Evolutionary conservation across 352 stramenopile genomes (phyloP).

Genomic region (Globisporangium splendens): DNA sequence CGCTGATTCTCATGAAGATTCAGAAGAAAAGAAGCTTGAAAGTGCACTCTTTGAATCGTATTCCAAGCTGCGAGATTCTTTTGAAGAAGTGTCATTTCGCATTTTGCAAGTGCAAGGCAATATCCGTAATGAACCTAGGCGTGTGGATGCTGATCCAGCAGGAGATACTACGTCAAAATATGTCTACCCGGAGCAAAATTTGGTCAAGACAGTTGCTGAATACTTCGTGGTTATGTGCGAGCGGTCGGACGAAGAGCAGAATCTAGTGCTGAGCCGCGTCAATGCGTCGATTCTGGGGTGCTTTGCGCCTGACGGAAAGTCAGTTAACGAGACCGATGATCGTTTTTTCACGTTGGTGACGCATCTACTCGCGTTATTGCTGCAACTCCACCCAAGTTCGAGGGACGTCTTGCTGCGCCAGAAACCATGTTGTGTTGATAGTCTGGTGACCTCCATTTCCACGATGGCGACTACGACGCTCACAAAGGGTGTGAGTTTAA

Average conservation of each 20-base stretch:
- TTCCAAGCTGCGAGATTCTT: conserved; percentile 40
- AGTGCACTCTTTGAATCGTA: conserved; percentile 50
- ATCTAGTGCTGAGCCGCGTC: conserved; percentile 48
- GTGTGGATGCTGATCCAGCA: background rate
- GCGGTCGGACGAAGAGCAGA: conserved; percentile 51
- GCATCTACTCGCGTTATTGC: conserved; percentile 69
- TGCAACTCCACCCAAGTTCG: conserved; percentile 52
- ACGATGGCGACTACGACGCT: conserved; percentile 2
- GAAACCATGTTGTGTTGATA: conserved; percentile 41
- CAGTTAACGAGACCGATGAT: conserved; percentile 12
- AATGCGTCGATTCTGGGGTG: conserved; percentile 43
- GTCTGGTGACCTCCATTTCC: conserved; percentile 40
- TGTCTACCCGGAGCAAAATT: conserved; percentile 36
- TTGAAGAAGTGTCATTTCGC: conserved; percentile 64
- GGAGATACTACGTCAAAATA: background rate
- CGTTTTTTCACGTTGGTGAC: conserved; percentile 42
- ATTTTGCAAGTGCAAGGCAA: conserved; percentile 51
- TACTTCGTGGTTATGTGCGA: conserved; percentile 61
- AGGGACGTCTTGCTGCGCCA: conserved; percentile 36
- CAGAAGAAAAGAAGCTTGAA: conserved; percentile 38
- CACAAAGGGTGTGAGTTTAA: conserved; percentile 7
- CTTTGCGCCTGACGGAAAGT: conserved; percentile 25
- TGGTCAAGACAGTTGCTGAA: conserved; percentile 62
- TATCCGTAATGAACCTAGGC: background rate
- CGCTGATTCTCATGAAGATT: conserved; percentile 5